Percentiles rank a stretch among this genome's conserved stretches.
phyloP scores from a whole-genome alignment of 768 basidiomycete species.

The Rossbeevera mucosa region DNA sequence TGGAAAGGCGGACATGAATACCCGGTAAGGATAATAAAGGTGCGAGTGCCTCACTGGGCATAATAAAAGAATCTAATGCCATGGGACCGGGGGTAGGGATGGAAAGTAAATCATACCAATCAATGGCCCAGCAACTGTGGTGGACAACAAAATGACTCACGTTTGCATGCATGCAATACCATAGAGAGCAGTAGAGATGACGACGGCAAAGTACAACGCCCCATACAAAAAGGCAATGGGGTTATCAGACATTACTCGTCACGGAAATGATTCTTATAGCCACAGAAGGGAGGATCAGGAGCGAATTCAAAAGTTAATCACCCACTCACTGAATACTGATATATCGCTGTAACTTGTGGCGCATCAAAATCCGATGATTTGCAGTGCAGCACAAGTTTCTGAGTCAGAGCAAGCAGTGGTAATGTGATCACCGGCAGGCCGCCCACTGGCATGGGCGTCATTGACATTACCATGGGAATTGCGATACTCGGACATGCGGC shows the following conservation, averaged over 20 bases:
- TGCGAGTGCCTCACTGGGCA: neutral
- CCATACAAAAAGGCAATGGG: neutral
- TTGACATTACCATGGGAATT: too few relatives aligned
- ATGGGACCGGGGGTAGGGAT: too few relatives aligned
- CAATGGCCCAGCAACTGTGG: neutral
- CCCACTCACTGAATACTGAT: neutral
- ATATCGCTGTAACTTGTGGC: neutral
- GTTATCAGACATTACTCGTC: neutral
- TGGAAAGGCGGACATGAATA: neutral
- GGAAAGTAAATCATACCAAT: neutral
- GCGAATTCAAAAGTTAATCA: neutral
- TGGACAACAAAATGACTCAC: neutral
- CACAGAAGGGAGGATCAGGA: neutral
- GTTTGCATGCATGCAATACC: neutral
- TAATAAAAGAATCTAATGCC: neutral
- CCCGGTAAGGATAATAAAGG: neutral
- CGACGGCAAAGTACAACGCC: neutral
- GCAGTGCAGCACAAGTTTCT: neutral
- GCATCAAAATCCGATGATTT: neutral
- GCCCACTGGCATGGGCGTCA: too few relatives aligned
- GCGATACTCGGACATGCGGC: too few relatives aligned
- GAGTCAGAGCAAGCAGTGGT: too few relatives aligned
- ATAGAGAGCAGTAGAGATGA: neutral
- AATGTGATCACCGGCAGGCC: too few relatives aligned
- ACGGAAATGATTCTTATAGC: too few relatives aligned